A percentile compares a stretch with the other conserved stretches of the same genome.
phyloP scores from a whole-genome alignment of 2,329 filamentous ascomycete species.

The Fusarium humuli region DNA sequence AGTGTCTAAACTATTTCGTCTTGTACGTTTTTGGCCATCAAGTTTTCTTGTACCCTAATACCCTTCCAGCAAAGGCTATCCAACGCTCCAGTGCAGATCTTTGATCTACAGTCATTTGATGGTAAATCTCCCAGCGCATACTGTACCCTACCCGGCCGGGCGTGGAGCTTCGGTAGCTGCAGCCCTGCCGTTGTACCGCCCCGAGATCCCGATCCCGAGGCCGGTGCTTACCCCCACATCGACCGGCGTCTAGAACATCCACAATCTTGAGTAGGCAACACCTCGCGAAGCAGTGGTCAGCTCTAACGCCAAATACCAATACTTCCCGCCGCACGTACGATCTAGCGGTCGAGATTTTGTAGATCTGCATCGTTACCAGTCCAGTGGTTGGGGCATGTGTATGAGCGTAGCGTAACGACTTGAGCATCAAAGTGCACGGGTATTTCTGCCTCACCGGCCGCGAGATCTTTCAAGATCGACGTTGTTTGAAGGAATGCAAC shows the following conservation, averaged over 20 bases:
- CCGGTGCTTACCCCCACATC: constrained; percentile 5
- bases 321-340: neutral
- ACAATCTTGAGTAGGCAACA: neutral
- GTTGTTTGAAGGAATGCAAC: constrained; percentile 2
- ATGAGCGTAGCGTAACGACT: neutral
- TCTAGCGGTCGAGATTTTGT: neutral
- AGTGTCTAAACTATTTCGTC: neutral
- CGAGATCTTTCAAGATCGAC: neutral
- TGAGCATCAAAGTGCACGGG: neutral
- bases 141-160: neutral
- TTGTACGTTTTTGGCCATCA: neutral
- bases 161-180: constrained; percentile 8
- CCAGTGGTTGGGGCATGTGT: neutral
- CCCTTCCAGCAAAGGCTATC: neutral
- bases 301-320: neutral
- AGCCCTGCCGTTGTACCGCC: constrained; percentile 32
- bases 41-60: neutral
- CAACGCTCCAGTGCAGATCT: constrained; percentile 1
- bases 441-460: neutral
- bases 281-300: neutral
- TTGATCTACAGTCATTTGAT: neutral
- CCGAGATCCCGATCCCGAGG: constrained; percentile 4
- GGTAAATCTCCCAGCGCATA: neutral
- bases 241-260: constrained; percentile 6
- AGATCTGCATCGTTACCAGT: neutral